These are phyloP conservation scores for Globisporangium radiosum DNA, from an alignment of 352 stramenopile genomes.

Conservation along the genomic window DNA sequence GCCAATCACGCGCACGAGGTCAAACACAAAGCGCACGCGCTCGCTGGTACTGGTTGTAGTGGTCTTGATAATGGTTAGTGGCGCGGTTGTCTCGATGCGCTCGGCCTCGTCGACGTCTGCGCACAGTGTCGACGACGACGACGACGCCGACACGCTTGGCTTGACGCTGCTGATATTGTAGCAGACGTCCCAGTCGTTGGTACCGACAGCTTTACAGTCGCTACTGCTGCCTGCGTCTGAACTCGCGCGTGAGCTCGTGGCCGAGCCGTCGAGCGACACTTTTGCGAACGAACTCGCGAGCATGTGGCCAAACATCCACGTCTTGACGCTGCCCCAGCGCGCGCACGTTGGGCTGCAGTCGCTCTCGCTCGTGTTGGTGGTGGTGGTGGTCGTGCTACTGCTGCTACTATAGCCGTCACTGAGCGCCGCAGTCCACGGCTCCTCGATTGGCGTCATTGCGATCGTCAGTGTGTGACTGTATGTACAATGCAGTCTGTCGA, in stretches of 20 bases:
- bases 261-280: constrained; percentile 21
- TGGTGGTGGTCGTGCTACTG: constrained; percentile 2
- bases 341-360: constrained; percentile 16
- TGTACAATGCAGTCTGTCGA: neutral
- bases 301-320: constrained; percentile 67
- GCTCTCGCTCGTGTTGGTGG: constrained; percentile 1
- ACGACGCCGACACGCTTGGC: constrained; percentile 37
- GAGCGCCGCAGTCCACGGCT: constrained; percentile 7
- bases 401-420: neutral
- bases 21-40: constrained; percentile 41
- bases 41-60: constrained; percentile 3
- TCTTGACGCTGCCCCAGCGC: constrained; percentile 64
- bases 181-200: constrained; percentile 31
- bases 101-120: constrained; percentile 23
- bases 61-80: neutral
- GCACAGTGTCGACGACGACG: constrained; percentile 41
- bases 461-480: neutral
- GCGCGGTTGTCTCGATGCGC: neutral
- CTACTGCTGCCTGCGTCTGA: neutral
- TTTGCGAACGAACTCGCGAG: constrained; percentile 61
- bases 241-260: neutral
- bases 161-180: constrained; percentile 18
- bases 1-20: constrained; percentile 69
- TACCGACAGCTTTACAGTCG: constrained; percentile 1
- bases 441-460: constrained; percentile 13